These are phyloP conservation scores for Chrysoporthe puriensis DNA, from an alignment of 2,329 filamentous ascomycete species.

Conservation along the genomic window DNA sequence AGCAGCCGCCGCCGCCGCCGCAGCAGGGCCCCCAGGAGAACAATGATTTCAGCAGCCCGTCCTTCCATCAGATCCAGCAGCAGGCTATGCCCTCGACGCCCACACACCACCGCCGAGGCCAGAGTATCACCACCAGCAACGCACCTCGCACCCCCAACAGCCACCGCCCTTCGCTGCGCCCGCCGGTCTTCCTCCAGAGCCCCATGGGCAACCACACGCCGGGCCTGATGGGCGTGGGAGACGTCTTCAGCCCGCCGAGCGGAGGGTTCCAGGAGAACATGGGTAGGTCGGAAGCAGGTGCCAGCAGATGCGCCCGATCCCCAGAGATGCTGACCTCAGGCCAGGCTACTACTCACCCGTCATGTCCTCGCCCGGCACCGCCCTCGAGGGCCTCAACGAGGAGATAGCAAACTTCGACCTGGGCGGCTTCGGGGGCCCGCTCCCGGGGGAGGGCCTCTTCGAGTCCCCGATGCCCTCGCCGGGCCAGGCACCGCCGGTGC, in stretches of 20 bases:
- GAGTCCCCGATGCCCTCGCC: conserved; percentile 28
- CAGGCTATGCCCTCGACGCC: conserved; percentile 27
- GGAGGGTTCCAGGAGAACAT: conserved; percentile 26
- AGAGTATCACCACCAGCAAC: conserved; percentile 25
- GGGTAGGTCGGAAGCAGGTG: conserved; percentile 19
- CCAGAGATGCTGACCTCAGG: conserved; percentile 7
- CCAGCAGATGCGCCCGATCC: neutral
- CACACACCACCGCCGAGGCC: conserved; percentile 27
- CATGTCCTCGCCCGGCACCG: conserved; percentile 25
- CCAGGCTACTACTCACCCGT: conserved; percentile 27
- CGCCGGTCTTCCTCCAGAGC: conserved; percentile 29
- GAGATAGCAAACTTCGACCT: conserved; percentile 29
- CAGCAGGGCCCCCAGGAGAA: conserved; percentile 13
- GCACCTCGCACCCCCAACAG: conserved; percentile 27
- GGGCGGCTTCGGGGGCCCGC: conserved; percentile 25
- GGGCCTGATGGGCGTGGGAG: conserved; percentile 27
- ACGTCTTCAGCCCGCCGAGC: conserved; percentile 23
- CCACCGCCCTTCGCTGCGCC: conserved; percentile 20
- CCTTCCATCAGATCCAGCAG: conserved; percentile 26
- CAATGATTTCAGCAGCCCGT: conserved; percentile 26
- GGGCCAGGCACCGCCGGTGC: conserved; percentile 19
- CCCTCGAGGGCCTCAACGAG: conserved; percentile 28
- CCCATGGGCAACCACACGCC: conserved; percentile 24
- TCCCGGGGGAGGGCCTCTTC: conserved; percentile 22
- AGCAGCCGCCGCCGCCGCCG: neutral